Evolutionary conservation across 2,329 filamentous ascomycete species (phyloP), one percentile per base, ranked within the genome.

Genomic region (Fusarium nodosum): DNA sequence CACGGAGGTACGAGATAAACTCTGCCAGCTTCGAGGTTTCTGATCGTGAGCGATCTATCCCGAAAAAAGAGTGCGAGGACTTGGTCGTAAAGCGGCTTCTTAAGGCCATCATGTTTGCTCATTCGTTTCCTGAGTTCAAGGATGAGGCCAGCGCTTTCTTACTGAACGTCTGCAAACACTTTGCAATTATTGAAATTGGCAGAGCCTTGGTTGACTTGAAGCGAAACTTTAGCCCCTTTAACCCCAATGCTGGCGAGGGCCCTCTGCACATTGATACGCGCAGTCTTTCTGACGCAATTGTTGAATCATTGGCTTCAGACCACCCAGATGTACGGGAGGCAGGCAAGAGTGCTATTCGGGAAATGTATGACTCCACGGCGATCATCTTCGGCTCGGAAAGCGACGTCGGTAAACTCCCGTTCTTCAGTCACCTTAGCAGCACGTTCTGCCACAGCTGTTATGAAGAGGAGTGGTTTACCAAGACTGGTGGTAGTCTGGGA

Each of bases 401-500:
- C 24, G 87, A 91, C 55, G 90, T 94, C 33, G 88, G 92, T 34
- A 90, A 89, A 58, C 85, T 99, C 11, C 89, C 91, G 1, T 93
- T 99, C 79, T 99, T 99, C 81, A 87, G 86, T 61, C 90, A 95
- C 74, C 84, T 99, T 8, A 91, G 91, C 39, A 91, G 89, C 64
- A 90, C 90, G 1, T 97, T 98, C 77, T 96, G 93, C 73, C 96
- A 99, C 77, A 94, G 93, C 69, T 99, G 96, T 78, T 94, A 97
- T 74, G 94, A 96, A 74, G 95, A 99, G 78, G 96, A 99, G 75
- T 99, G 97, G 96, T 99, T 97, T 76, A 94, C 94, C 54, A 99
- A 99, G 80, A 92, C 94, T 38, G 96, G 95, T 50, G 96, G 96
- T 39, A 94, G 92, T 56, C 82, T 95, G 22, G 97, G 97, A 57